Percentiles rank a stretch among this genome's conserved stretches.
Conservation (phyloP, 352 stramenopile species). For the Pythium grandisporangium region DNA sequence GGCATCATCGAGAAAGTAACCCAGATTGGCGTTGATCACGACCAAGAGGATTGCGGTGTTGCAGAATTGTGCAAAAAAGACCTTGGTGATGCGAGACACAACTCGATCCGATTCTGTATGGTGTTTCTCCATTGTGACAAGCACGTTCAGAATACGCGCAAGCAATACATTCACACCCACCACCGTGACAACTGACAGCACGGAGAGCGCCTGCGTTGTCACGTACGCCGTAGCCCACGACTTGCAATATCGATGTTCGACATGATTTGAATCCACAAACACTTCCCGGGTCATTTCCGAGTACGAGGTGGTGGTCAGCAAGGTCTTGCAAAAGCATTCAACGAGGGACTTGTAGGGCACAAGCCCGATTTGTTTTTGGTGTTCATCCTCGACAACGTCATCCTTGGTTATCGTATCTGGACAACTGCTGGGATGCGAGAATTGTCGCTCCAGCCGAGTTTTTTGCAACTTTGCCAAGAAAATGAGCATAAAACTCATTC, state of each 20-base stretch:
- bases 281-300: slow-evolving; percentile 43
- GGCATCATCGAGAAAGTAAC: slow-evolving; percentile 43
- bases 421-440: slow-evolving; percentile 53
- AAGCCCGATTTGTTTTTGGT: slow-evolving; percentile 32
- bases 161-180: slow-evolving; percentile 64
- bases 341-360: slow-evolving; percentile 67
- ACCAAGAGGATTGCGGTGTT: slow-evolving; percentile 75
- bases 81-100: slow-evolving; percentile 63
- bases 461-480: slow-evolving; percentile 70
- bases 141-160: slow-evolving; percentile 47
- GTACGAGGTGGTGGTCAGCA: slow-evolving; percentile 46
- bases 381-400: slow-evolving; percentile 65
- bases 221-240: slow-evolving; percentile 63
- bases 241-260: slow-evolving; percentile 43
- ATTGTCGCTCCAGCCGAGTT: slow-evolving; percentile 57
- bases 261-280: slow-evolving; percentile 34
- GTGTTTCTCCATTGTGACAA: slow-evolving; percentile 70
- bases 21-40: slow-evolving; percentile 70
- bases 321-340: slow-evolving; percentile 71
- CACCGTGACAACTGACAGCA: slow-evolving; percentile 58
- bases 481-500: slow-evolving; percentile 70
- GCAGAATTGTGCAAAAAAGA: slow-evolving; percentile 75
- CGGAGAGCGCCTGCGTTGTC: slow-evolving; percentile 53
- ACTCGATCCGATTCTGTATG: slow-evolving; percentile 69
- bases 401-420: slow-evolving; percentile 37